Percentiles rank a stretch among this genome's conserved stretches.
phyloP scores from a whole-genome alignment of 2,329 filamentous ascomycete genomes.

The Nothophoma quercina region DNA sequence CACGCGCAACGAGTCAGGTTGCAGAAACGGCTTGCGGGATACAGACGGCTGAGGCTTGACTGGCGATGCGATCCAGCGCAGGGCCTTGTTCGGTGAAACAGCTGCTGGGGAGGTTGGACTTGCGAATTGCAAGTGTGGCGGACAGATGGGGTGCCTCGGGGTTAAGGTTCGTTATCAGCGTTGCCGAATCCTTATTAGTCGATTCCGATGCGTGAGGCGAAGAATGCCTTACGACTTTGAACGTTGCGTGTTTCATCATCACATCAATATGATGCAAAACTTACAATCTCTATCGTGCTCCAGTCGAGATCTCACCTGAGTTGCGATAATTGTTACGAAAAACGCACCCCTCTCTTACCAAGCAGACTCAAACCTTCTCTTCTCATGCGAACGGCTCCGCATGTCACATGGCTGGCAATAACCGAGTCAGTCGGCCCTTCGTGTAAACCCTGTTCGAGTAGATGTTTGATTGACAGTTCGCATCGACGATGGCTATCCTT shows the following conservation, averaged over 20 bases:
- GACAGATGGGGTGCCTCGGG: neutral
- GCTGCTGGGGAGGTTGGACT: slow-evolving; percentile 1
- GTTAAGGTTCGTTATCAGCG: neutral
- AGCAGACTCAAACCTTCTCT: slow-evolving; percentile 6
- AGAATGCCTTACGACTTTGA: neutral
- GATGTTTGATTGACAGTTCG: neutral
- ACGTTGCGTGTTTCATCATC: neutral
- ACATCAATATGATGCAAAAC: slow-evolving; percentile 1
- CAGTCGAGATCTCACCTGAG: neutral
- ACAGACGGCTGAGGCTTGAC: slow-evolving; percentile 1
- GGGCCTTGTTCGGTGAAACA: slow-evolving; percentile 8
- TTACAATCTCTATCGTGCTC: slow-evolving; percentile 5
- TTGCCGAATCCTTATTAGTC: neutral
- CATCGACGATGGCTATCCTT: slow-evolving; percentile 10
- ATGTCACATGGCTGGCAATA: neutral
- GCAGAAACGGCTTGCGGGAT: neutral
- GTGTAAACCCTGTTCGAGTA: neutral
- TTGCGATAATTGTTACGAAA: neutral
- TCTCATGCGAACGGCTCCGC: neutral
- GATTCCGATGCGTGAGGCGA: slow-evolving; percentile 1
- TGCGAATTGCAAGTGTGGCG: slow-evolving; percentile 2
- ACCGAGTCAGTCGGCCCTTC: neutral
- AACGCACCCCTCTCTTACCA: neutral
- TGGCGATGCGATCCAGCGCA: neutral
- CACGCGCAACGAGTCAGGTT: neutral